Evolutionary conservation across 1,139 yeast genomes (phyloP).

Genomic region (Lodderomyces margitis): DNA sequence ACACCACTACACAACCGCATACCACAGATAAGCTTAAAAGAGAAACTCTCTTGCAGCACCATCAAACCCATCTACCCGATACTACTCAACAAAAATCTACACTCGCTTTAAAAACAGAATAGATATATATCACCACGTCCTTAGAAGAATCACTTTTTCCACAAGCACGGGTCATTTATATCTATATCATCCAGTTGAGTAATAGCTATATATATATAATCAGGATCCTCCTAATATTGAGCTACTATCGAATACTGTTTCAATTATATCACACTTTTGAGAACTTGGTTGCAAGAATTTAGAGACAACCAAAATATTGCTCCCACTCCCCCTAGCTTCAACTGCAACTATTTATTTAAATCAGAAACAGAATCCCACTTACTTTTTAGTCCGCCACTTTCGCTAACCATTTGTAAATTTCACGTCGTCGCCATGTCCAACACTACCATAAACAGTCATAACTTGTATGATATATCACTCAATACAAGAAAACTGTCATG

Average conservation of each 20-base stretch:
- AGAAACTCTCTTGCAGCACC: too few species aligned
- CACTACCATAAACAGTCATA: conserved; percentile 15
- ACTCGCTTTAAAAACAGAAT: neutral
- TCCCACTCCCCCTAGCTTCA: too few species aligned
- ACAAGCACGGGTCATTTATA: too few species aligned
- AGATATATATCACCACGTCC: neutral
- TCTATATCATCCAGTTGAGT: neutral
- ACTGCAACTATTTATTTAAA: neutral
- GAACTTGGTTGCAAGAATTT: neutral
- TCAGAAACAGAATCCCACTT: neutral
- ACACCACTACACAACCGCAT: neutral
- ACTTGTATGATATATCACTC: conserved; percentile 32
- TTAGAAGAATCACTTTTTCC: too few species aligned
- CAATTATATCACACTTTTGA: too few species aligned
- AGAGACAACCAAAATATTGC: neutral
- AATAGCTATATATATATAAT: neutral
- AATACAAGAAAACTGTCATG: conserved; percentile 7
- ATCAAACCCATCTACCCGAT: too few species aligned
- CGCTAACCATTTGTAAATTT: too few species aligned
- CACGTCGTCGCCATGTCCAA: conserved; percentile 5
- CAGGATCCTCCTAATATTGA: neutral
- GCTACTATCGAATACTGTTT: too few species aligned
- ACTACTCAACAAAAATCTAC: neutral
- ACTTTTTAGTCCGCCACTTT: neutral
- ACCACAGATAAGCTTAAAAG: too few species aligned